Evolutionary conservation across 2,329 filamentous ascomycete species (phyloP).

Genomic region (Fusarium sp.): DNA sequence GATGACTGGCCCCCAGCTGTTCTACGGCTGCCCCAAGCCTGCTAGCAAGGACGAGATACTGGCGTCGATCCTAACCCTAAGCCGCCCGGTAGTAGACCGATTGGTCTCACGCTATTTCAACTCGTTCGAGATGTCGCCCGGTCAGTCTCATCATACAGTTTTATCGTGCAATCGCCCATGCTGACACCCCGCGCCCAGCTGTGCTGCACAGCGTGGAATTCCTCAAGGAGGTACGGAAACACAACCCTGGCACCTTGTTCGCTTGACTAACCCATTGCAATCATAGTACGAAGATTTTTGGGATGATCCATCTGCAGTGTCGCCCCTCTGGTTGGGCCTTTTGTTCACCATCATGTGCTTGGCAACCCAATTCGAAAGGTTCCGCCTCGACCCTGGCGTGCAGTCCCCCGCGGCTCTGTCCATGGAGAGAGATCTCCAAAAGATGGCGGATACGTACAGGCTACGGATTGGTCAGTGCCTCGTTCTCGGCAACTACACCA

Average conservation of each 20-base stretch:
- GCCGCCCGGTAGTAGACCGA: slow-evolving; percentile 44
- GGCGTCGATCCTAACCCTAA: slow-evolving; percentile 26
- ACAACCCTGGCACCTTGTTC: background rate
- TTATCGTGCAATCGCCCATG: background rate
- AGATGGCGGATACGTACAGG: background rate
- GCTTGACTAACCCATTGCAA: fast-evolving
- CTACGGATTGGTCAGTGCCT: slow-evolving; percentile 44
- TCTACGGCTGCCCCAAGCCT: slow-evolving; percentile 44
- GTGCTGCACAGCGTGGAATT: slow-evolving; percentile 4
- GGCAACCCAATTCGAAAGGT: slow-evolving; percentile 37
- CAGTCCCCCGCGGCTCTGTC: background rate
- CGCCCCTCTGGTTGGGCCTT: slow-evolving; percentile 56
- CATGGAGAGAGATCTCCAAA: background rate
- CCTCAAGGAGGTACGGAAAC: slow-evolving; percentile 1
- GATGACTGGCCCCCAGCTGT: slow-evolving; percentile 35
- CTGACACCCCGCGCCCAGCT: background rate
- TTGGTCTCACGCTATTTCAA: slow-evolving; percentile 50
- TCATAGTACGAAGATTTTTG: slow-evolving; percentile 55
- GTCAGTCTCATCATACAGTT: background rate
- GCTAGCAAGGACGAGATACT: slow-evolving; percentile 45
- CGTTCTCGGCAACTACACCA: slow-evolving; percentile 51
- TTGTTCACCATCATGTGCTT: slow-evolving; percentile 57
- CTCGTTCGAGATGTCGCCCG: slow-evolving; percentile 38
- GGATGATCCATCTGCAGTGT: slow-evolving; percentile 46
- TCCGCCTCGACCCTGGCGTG: background rate